Percentiles rank a stretch among this genome's conserved stretches.
Conservation (phyloP, 78 protist genomes). For the Dictyostelium capitatum region DNA sequence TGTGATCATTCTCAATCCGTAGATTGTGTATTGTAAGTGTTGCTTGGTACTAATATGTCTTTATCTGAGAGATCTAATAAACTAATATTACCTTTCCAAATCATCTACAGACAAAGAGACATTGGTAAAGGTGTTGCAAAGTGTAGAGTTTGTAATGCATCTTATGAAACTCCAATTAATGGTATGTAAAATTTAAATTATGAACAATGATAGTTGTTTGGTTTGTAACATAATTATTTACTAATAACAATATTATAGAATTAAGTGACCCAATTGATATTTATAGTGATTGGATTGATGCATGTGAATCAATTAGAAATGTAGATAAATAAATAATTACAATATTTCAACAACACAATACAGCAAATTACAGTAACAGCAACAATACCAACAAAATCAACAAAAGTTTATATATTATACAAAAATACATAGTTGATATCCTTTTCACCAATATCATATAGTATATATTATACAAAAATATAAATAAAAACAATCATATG, state of each 20-base stretch:
- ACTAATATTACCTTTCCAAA: neutral
- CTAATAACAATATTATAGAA: neutral
- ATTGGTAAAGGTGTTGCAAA: conserved; percentile 44
- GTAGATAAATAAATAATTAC: too few relatives aligned
- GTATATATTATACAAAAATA: too few relatives aligned
- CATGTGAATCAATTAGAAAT: conserved; percentile 43
- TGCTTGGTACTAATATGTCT: too few relatives aligned
- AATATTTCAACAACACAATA: too few relatives aligned
- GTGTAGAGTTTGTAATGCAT: conserved; percentile 62
- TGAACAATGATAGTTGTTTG: neutral
- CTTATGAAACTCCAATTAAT: conserved; percentile 28
- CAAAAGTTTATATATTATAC: too few relatives aligned
- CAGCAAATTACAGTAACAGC: too few relatives aligned
- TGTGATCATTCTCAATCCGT: conserved; percentile 76
- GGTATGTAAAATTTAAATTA: neutral
- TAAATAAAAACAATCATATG: too few relatives aligned
- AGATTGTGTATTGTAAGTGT: conserved; percentile 70
- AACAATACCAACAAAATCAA: too few relatives aligned
- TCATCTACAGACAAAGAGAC: conserved; percentile 19
- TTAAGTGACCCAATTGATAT: conserved; percentile 63
- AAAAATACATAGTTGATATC: too few relatives aligned
- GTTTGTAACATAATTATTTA: neutral
- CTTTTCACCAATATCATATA: too few relatives aligned
- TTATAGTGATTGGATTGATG: conserved; percentile 79
- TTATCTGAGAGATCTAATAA: neutral